These are phyloP conservation scores for Gymnopilus dilepis DNA, from an alignment of 768 basidiomycete species.

Conservation along the genomic window DNA sequence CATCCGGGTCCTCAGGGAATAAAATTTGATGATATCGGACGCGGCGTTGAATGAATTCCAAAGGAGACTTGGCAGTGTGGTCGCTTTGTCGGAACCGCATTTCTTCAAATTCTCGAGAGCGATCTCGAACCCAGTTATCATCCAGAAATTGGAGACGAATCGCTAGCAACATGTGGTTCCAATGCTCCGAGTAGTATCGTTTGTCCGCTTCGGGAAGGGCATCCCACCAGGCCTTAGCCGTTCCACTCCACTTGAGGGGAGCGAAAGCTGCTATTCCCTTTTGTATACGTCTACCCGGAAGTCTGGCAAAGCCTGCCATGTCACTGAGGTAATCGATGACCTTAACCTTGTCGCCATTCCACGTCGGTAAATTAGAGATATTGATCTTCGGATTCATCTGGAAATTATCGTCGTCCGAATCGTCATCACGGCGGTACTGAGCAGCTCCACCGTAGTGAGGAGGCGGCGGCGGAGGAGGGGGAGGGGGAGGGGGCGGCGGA, in stretches of 20 bases:
- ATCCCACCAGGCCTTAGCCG: constrained; percentile 9
- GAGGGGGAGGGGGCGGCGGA: no score
- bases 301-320: background rate
- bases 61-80: background rate
- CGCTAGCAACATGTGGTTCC: constrained; percentile 9
- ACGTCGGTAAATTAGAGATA: background rate
- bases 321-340: constrained; percentile 1
- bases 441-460: no score
- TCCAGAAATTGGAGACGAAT: constrained; percentile 22
- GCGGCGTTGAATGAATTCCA: constrained; percentile 6
- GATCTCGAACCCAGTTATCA: constrained; percentile 8
- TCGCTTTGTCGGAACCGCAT: constrained; percentile 8
- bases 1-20: background rate
- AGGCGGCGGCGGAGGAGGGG: no score
- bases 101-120: constrained; percentile 20
- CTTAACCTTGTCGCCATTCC: background rate
- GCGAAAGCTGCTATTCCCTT: background rate
- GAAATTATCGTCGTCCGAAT: no score
- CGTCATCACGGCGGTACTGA: no score
- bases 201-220: background rate
- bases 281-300: constrained; percentile 2
- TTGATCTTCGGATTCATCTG: constrained; percentile 19
- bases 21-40: constrained; percentile 7
- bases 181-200: background rate
- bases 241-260: background rate